phyloP scores from a whole-genome alignment of 306 rosid genomes.

The Echinosophora koreensis region DNA sequence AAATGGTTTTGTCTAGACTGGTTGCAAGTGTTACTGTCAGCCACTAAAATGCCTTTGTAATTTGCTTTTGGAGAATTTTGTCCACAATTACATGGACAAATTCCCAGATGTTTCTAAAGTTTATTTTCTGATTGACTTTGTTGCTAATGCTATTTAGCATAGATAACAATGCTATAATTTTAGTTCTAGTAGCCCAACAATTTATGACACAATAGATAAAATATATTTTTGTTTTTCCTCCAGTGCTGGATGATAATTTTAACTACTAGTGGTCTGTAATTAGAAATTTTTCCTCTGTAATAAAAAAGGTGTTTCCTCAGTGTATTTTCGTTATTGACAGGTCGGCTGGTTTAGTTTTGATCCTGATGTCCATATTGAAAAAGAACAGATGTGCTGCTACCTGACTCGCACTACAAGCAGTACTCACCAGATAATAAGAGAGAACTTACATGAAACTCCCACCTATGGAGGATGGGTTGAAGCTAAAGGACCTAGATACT shows the following conservation, averaged over 20 bases:
- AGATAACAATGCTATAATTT: constrained; percentile 17
- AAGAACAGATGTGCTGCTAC: constrained; percentile 98
- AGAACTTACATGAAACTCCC: constrained; percentile 96
- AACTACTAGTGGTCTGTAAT: constrained; percentile 15
- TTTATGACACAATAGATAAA: constrained; percentile 17
- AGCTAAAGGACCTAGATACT: constrained; percentile 98
- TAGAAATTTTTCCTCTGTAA: constrained; percentile 34
- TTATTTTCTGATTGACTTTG: constrained; percentile 29
- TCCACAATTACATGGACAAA: constrained; percentile 31
- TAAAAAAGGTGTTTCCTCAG: constrained; percentile 39
- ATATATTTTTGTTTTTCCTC: constrained; percentile 36
- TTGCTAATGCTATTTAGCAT: constrained; percentile 4
- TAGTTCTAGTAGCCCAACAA: constrained; percentile 8
- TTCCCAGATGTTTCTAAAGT: constrained; percentile 33
- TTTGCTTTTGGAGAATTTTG: constrained; percentile 41
- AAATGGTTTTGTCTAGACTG: constrained; percentile 38
- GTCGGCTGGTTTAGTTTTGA: constrained; percentile 97
- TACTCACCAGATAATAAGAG: constrained; percentile 89
- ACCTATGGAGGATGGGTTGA: constrained; percentile 99
- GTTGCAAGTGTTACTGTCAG: constrained; percentile 23
- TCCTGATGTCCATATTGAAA: constrained; percentile 88
- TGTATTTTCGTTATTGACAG: constrained; percentile 61
- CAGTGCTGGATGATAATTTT: constrained; percentile 30
- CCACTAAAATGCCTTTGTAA: constrained; percentile 27
- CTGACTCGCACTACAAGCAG: constrained; percentile 89